Evolutionary conservation across 2,329 filamentous ascomycete genomes (phyloP).

Genomic region (Gremmenia infestans): DNA sequence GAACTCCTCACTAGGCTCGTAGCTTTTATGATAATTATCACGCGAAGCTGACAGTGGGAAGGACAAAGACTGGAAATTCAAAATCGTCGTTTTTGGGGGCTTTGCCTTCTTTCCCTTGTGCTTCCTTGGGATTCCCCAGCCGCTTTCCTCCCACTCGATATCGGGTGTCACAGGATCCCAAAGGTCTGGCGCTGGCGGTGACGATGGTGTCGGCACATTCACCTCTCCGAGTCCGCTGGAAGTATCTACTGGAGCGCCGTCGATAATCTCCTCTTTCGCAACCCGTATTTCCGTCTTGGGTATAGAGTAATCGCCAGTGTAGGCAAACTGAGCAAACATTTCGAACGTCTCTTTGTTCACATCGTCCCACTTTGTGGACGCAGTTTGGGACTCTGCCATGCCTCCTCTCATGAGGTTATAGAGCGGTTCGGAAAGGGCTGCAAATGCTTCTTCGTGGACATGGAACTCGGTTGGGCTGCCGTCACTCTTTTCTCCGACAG

Average conservation of each 20-base stretch:
- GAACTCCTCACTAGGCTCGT: slow-evolving; percentile 12
- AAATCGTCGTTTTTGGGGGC: background rate
- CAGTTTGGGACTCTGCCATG: slow-evolving; percentile 4
- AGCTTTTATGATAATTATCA: slow-evolving; percentile 7
- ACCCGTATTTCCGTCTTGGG: slow-evolving; percentile 6
- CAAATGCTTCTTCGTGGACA: slow-evolving; percentile 20
- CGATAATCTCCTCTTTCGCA: background rate
- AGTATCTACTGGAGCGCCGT: background rate
- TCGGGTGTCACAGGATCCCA: no score
- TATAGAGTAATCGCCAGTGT: slow-evolving; percentile 21
- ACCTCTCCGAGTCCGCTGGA: background rate
- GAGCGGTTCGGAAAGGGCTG: slow-evolving; percentile 16
- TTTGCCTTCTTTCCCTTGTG: background rate
- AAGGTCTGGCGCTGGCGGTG: no score
- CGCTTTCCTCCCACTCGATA: background rate
- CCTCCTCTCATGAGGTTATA: slow-evolving; percentile 7
- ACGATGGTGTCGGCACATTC: background rate
- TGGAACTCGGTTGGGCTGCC: slow-evolving; percentile 10
- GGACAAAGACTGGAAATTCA: slow-evolving; percentile 8
- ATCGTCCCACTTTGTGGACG: slow-evolving; percentile 11
- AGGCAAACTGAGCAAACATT: slow-evolving; percentile 21
- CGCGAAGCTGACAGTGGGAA: slow-evolving; percentile 3
- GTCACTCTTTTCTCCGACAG: slow-evolving; percentile 15
- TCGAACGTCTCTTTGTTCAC: slow-evolving; percentile 19
- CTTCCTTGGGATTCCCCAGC: no score